Evolutionary conservation across 495 filamentous ascomycete species (phyloP).

Genomic region (Aspergillus homomorphus): DNA sequence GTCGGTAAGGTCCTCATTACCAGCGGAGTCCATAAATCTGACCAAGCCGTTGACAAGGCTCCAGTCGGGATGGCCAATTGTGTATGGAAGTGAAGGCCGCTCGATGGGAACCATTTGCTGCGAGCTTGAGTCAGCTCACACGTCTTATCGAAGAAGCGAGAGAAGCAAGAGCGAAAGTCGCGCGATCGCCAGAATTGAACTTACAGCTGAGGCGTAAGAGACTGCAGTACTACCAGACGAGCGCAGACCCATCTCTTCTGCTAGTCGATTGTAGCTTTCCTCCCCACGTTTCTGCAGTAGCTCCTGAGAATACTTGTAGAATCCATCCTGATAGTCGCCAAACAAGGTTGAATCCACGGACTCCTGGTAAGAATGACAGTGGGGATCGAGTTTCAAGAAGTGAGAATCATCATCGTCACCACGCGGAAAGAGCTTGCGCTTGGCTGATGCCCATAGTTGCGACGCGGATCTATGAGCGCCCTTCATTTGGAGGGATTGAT

Average conservation of each 20-base stretch:
- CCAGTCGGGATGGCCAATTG: conserved; percentile 37
- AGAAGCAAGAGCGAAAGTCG: neutral
- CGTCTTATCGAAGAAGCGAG: neutral
- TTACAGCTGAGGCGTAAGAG: conserved; percentile 24
- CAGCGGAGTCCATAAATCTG: conserved; percentile 20
- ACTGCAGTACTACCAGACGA: conserved; percentile 19
- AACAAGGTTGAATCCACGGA: conserved; percentile 3
- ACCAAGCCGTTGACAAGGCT: conserved; percentile 20
- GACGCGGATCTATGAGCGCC: conserved; percentile 14
- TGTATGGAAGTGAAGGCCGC: conserved; percentile 29
- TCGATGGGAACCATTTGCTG: conserved; percentile 24
- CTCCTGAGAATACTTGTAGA: conserved; percentile 28
- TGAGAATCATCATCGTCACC: conserved; percentile 7
- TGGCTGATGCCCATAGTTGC: conserved; percentile 17
- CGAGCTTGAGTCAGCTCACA: conserved; percentile 1
- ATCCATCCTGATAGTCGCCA: conserved; percentile 19
- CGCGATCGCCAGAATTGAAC: neutral
- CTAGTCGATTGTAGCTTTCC: conserved; percentile 10
- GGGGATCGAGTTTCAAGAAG: neutral
- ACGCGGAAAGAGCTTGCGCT: conserved; percentile 19
- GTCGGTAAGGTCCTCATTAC: conserved; percentile 14
- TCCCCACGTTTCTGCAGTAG: conserved; percentile 11
- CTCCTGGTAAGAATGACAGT: neutral
- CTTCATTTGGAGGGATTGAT: conserved; percentile 1
- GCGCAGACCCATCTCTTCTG: conserved; percentile 5